phyloP scores from a whole-genome alignment of 768 basidiomycete species.

The Tylopilus sp. region DNA sequence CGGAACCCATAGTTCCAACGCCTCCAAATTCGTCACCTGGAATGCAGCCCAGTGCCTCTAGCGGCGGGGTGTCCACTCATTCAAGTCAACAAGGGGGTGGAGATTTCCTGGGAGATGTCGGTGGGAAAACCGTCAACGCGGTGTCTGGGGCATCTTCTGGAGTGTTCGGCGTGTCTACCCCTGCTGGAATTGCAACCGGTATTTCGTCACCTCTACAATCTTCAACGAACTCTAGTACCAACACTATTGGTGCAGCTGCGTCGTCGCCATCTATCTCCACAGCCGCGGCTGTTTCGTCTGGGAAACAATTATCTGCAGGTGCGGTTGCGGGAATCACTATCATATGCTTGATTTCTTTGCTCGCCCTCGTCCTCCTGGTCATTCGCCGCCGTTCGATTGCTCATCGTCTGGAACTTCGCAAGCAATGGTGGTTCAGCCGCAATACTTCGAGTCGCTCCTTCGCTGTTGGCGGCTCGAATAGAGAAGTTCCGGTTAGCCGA shows the following conservation, averaged over 20 bases:
- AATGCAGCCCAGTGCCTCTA: neutral
- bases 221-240: constrained; percentile 3
- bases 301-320: constrained; percentile 38
- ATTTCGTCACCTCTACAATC: no score
- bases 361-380: constrained; percentile 38
- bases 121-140: neutral
- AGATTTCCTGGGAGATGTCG: neutral
- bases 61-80: neutral
- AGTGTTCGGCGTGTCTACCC: neutral
- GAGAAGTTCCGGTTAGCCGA: constrained; percentile 19
- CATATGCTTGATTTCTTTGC: constrained; percentile 27
- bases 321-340: constrained; percentile 46
- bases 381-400: constrained; percentile 45
- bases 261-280: constrained; percentile 5
- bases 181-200: neutral
- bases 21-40: neutral
- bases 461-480: constrained; percentile 9
- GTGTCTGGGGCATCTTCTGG: neutral
- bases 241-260: constrained; percentile 9
- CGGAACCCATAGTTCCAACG: neutral
- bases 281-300: constrained; percentile 9
- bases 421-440: constrained; percentile 44
- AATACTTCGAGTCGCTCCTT: constrained; percentile 5
- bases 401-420: constrained; percentile 41
- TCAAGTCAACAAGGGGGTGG: neutral